Base-by-base conservation (phyloP, 225 moss, liverwort and hornwort genomes). In the Antitrichia curtipendula region DNA sequence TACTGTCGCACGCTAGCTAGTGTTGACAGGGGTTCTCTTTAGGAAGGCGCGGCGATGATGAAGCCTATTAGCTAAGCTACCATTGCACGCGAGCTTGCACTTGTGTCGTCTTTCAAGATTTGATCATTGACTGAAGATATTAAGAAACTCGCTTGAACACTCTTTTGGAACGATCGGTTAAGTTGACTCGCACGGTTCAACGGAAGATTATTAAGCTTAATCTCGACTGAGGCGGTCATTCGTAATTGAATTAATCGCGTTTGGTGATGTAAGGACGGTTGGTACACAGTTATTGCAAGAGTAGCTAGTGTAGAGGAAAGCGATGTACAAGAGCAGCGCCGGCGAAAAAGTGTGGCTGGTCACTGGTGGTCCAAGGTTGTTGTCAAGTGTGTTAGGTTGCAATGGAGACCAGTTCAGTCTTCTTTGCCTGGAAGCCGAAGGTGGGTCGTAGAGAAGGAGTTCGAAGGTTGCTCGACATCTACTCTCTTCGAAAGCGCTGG, bases 241-340 rank as follows among this genome's bases (percentile, higher is more conserved):
- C 3, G 19, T 76, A 23, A 62, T 60, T 43, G 83, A 84, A 83
- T 28, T 84, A 80, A 86, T 34, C 69, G 78, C n/a, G 29, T 59
- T 79, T 52, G 56, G 41, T 82, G 88, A 78, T 72, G 90, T 78
- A 84, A 84, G 87, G 65, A 78, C 17, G 86, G 72, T 92, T 90
- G 86, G 90, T 90, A 34, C 81, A 29, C 49, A 59, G 76, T 84
- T 57, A 65, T 88, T 84, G 64, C 71, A 73, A 34, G 31, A 56
- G 80, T 9, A 49, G n/a, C n/a, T n/a, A n/a, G 40, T 54, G 64
- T 24, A 52, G 43, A 31, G 80, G 75, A 86, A 76, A 86, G 86
- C 25, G 75, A 81, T 56, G 86, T 62, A 36, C 70, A 50, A 74
- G 68, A 56, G 34, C 49, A 62, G 72, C 78, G 85, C 85, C 84